These are phyloP conservation scores for Barbarea vulgaris DNA, from an alignment of 345 rosid genomes.

Conservation along the genomic window DNA sequence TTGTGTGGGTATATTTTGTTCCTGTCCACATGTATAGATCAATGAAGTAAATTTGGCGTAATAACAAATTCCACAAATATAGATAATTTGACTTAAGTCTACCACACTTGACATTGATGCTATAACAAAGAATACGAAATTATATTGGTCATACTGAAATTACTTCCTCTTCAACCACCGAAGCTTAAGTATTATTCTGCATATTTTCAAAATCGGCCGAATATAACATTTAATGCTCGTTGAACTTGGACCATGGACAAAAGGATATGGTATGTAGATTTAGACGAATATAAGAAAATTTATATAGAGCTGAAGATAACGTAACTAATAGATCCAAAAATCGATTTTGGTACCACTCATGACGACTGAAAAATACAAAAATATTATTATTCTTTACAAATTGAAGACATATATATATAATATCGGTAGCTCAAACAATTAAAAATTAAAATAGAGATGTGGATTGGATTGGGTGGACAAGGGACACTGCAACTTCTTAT, in stretches of 20 bases:
- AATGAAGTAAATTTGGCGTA: background rate
- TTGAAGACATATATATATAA: background rate
- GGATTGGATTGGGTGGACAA: constrained; percentile 39
- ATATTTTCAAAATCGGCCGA: constrained; percentile 21
- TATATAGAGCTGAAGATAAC: constrained; percentile 28
- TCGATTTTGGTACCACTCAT: constrained; percentile 38
- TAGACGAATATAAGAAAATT: constrained; percentile 15
- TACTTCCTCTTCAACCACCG: constrained; percentile 6
- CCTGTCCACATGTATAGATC: background rate
- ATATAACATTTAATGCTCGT: constrained; percentile 33
- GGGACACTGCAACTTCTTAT: constrained; percentile 37
- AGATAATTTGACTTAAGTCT: background rate
- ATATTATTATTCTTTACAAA: background rate
- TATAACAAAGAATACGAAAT: background rate
- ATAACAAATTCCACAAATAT: background rate
- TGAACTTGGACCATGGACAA: constrained; percentile 38
- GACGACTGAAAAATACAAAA: constrained; percentile 33
- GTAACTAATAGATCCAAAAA: constrained; percentile 36
- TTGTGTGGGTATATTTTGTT: background rate
- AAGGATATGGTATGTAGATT: constrained; percentile 16
- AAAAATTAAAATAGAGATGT: background rate
- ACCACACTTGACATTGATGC: background rate
- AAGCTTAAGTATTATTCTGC: constrained; percentile 7
- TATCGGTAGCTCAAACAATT: background rate
- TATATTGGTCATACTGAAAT: background rate